A percentile compares a stretch with the other conserved stretches of the same genome.
Conservation (phyloP, 1,284 basidiomycete genomes). For the Lentinula novae-zelandiae region DNA sequence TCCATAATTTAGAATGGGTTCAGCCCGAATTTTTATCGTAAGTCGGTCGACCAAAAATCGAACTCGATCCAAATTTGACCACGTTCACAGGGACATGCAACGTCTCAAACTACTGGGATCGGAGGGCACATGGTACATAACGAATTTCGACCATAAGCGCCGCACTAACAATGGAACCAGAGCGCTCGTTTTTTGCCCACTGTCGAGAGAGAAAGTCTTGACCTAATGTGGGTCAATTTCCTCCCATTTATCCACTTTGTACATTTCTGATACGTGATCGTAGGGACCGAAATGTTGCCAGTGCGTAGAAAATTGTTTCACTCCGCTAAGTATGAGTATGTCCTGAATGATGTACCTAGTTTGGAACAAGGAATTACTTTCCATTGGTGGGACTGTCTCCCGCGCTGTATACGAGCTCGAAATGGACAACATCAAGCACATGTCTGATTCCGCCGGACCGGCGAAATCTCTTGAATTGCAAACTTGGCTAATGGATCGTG, state of each 20-base stretch:
- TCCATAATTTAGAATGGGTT: constrained; percentile 45
- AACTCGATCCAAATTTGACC: neutral
- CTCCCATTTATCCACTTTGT: neutral
- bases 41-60: constrained; percentile 17
- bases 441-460: constrained; percentile 41
- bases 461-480: constrained; percentile 37
- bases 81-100: constrained; percentile 62
- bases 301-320: constrained; percentile 33
- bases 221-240: constrained; percentile 67
- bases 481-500: constrained; percentile 55
- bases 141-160: neutral
- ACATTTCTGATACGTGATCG: neutral
- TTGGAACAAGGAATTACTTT: constrained; percentile 88
- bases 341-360: constrained; percentile 34
- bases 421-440: constrained; percentile 52
- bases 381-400: constrained; percentile 78
- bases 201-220: constrained; percentile 94
- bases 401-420: constrained; percentile 89
- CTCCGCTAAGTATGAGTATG: neutral
- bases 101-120: constrained; percentile 90
- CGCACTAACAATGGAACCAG: constrained; percentile 47
- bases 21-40: constrained; percentile 78
- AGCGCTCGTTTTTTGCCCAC: constrained; percentile 94
- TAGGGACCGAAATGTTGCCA: constrained; percentile 74
- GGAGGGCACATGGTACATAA: constrained; percentile 74